Evolutionary conservation across 306 rosid genomes (phyloP).

Genomic region (Carpinus fangiana): DNA sequence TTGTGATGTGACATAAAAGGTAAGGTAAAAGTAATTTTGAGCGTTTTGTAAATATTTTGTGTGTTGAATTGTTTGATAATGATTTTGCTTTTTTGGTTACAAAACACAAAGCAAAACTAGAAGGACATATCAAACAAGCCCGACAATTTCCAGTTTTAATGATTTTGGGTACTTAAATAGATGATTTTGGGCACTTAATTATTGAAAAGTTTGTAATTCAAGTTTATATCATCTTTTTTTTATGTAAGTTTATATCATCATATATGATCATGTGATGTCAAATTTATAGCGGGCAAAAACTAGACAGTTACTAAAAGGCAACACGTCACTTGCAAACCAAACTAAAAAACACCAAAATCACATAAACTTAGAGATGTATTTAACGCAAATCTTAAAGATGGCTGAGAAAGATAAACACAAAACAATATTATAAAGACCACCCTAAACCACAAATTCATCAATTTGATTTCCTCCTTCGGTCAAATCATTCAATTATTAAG

Average conservation of each 20-base stretch:
- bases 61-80: too few relatives aligned
- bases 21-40: too few relatives aligned
- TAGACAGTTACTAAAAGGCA: not conserved
- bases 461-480: not conserved
- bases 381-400: not conserved
- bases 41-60: too few relatives aligned
- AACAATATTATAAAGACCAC: not conserved
- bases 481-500: not conserved
- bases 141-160: not conserved
- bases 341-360: not conserved
- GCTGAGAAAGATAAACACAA: not conserved
- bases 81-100: too few relatives aligned
- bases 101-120: too few relatives aligned
- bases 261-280: not conserved
- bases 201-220: not conserved
- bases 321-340: not conserved
- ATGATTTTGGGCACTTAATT: not conserved
- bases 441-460: not conserved
- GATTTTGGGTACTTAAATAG: not conserved
- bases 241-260: not conserved
- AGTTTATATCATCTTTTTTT: not conserved
- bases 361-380: not conserved
- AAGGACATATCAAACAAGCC: too few relatives aligned
- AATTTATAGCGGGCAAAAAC: not conserved
- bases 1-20: too few relatives aligned